A percentile compares a stretch with the other conserved stretches of the same genome.
These are phyloP conservation scores for Ostreobium quekettii DNA, from an alignment of 139 green algal genomes.

Conservation along the genomic window DNA sequence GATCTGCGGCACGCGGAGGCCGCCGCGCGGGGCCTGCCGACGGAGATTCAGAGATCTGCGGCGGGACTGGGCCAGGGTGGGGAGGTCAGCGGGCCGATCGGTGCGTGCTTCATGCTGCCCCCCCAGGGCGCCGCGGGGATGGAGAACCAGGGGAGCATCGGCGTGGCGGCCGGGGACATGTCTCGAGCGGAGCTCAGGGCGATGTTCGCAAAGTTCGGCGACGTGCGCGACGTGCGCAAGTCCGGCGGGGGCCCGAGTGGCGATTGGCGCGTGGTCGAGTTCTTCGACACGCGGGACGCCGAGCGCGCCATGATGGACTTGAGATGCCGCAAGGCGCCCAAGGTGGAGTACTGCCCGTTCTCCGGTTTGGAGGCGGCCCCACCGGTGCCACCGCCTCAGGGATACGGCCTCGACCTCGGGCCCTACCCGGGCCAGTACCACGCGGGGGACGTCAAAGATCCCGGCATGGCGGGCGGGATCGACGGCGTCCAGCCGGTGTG, in stretches of 20 bases:
- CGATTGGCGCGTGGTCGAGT: constrained; percentile 20
- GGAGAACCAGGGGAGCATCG: constrained; percentile 20
- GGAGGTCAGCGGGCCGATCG: constrained; percentile 2
- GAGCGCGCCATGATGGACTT: constrained; percentile 15
- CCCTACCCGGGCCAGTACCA: too few relatives aligned
- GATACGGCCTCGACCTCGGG: too few relatives aligned
- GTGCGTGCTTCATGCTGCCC: constrained; percentile 22
- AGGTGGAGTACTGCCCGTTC: constrained; percentile 7
- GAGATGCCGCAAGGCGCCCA: neutral
- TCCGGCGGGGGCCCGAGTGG: neutral
- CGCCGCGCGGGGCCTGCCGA: constrained; percentile 35
- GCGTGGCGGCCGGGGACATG: constrained; percentile 15
- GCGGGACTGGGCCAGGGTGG: constrained; percentile 12
- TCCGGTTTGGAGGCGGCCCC: neutral
- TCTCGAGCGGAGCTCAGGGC: neutral
- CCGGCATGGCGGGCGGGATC: too few relatives aligned
- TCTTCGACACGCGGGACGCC: constrained; percentile 21
- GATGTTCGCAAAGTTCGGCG: constrained; percentile 12
- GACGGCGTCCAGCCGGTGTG: too few relatives aligned
- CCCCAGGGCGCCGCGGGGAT: neutral
- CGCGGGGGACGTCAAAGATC: too few relatives aligned
- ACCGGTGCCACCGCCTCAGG: too few relatives aligned
- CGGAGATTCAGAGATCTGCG: constrained; percentile 12
- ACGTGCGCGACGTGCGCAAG: neutral
- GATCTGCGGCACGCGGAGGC: constrained; percentile 34